Percentiles rank a stretch among this genome's conserved stretches.
Conservation (phyloP, 768 basidiomycete species). For the Hygrophorus pudorinus region DNA sequence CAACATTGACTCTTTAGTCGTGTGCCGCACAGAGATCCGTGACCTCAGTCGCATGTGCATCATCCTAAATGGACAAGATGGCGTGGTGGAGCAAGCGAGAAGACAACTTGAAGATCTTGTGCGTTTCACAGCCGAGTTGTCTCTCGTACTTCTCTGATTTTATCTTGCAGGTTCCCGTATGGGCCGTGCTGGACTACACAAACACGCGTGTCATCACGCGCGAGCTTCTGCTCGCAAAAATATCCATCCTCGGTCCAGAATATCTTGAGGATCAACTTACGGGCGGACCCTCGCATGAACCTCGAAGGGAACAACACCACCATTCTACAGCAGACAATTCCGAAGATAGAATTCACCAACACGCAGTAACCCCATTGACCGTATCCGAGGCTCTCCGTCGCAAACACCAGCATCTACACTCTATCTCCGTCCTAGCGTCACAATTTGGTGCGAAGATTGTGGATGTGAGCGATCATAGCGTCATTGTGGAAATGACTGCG, state of each 20-base stretch:
- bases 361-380: conserved; percentile 17
- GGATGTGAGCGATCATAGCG: conserved; percentile 89
- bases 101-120: conserved; percentile 95
- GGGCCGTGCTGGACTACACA: conserved; percentile 98
- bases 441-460: conserved; percentile 93
- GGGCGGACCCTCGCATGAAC: conserved; percentile 78
- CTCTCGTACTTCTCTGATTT: not conserved
- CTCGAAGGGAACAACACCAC: conserved; percentile 39
- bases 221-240: conserved; percentile 90
- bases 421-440: conserved; percentile 71
- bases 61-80: conserved; percentile 92
- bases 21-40: conserved; percentile 94
- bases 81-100: conserved; percentile 94
- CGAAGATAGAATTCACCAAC: conserved; percentile 29
- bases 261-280: conserved; percentile 88
- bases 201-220: conserved; percentile 85
- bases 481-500: conserved; percentile 91
- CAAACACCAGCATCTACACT: conserved; percentile 83
- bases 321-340: not conserved
- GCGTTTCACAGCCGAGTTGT: conserved; percentile 20
- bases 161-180: conserved; percentile 78
- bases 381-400: conserved; percentile 81
- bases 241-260: conserved; percentile 95
- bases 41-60: conserved; percentile 98
- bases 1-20: conserved; percentile 97